These are phyloP conservation scores for Casuarina cunninghamiana DNA, from an alignment of 306 rosid genomes.

Conservation along the genomic window DNA sequence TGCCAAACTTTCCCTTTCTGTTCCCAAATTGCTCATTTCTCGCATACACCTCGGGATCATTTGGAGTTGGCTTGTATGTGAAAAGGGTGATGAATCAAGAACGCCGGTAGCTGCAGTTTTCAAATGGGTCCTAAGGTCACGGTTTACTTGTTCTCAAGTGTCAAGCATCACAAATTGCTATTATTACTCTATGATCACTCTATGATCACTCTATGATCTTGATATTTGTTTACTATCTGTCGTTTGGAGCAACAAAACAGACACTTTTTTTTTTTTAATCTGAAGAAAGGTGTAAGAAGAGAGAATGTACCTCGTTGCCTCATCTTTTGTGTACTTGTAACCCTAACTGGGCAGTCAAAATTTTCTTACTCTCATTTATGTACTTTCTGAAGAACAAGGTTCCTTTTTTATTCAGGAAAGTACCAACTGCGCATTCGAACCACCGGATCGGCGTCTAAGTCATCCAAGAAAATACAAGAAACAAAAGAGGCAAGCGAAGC, in stretches of 20 bases:
- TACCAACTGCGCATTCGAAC: conserved; percentile 16
- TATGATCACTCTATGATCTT: neutral
- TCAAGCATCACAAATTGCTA: no score
- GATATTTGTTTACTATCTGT: neutral
- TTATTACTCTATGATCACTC: neutral
- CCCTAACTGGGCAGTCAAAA: conserved; percentile 21
- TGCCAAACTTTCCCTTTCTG: neutral
- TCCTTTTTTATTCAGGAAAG: neutral
- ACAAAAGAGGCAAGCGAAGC: conserved; percentile 26
- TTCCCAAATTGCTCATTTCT: conserved; percentile 7
- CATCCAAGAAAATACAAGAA: conserved; percentile 29
- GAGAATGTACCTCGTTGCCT: neutral
- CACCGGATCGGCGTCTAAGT: conserved; percentile 12
- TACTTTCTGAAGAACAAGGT: neutral
- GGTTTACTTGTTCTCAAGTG: no score
- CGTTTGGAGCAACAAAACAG: neutral
- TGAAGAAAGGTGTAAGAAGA: neutral
- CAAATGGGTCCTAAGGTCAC: no score
- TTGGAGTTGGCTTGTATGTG: conserved; percentile 4
- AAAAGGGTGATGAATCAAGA: neutral
- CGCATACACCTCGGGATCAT: conserved; percentile 1
- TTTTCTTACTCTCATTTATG: conserved; percentile 15
- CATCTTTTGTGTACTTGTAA: neutral
- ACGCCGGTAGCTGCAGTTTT: no score
- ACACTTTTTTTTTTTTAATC: neutral